Base-by-base conservation (phyloP, 306 rosid genomes). In the Cicer pinnatifidum region DNA sequence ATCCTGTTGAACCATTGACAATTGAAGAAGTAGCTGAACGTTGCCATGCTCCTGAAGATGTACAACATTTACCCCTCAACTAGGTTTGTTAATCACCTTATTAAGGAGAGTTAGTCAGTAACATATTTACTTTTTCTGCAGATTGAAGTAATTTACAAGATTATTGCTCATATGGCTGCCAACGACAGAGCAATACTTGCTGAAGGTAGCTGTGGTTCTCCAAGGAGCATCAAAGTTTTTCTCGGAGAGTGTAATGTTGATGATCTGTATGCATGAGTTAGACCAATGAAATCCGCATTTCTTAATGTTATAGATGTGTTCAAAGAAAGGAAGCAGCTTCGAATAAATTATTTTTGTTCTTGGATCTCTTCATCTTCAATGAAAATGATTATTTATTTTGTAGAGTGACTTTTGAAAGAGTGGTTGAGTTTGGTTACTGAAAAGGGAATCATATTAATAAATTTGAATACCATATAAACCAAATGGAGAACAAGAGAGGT, bases 101-200 rank as follows among this genome's bases (percentile, higher is more conserved):
- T 19, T 68, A 38, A 80, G 69, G 40, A 57, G 13, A 3, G 3
- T 11, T 13, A 8, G 3, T 11, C 11, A 8, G 63, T 19, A 59
- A 23, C 20, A 59, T 51, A 56, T 75, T 37, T 39, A 46, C 7
- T 7, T 33, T 3, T 23, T 16, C 17, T 61, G 69, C 90, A 90
- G 96, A 92, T 90, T 16, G 97, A 92, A 85, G 87, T 90, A 89
- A 90, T 90, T 52, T 82, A 84, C 85, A 92, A 90, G 86, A 87
- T 92, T 15, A 72, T 92, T 15, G 97, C 91, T 70, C 97, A 92
- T 73, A 90, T 92, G 88, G 91, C 96, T 9, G 92, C 92, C 74
- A 92, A 90, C 8, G 97, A 92, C 71, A 92, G 97, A 88, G 96
- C 92, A 58, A 69, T 92, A 13, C 86, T 92, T 66, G 96, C 97